These are phyloP conservation scores for Xylaria sp. DNA, from an alignment of 2,329 filamentous ascomycete genomes.

Conservation along the genomic window DNA sequence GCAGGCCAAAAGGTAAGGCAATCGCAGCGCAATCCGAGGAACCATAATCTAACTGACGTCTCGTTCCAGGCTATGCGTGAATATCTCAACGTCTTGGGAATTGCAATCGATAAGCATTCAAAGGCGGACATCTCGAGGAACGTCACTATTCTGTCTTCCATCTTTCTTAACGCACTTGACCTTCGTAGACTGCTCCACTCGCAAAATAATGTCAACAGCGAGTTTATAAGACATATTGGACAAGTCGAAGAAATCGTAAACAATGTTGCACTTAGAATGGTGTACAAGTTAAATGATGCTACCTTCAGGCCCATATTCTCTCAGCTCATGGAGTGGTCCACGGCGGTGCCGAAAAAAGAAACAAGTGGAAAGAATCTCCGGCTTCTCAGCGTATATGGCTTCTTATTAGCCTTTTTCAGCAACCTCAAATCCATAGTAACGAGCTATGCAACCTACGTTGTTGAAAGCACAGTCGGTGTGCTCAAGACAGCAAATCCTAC, in stretches of 20 bases:
- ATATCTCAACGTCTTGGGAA: conserved; percentile 74
- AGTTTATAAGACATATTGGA: conserved; percentile 60
- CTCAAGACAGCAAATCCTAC: conserved; percentile 61
- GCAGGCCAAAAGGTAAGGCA: conserved; percentile 70
- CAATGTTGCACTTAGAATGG: conserved; percentile 83
- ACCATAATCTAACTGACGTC: conserved; percentile 47
- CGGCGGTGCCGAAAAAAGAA: conserved; percentile 71
- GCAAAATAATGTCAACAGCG: conserved; percentile 57
- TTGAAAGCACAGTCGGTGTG: conserved; percentile 77
- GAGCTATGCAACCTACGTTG: conserved; percentile 85
- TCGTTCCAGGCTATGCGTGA: conserved; percentile 71
- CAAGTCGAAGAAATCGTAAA: conserved; percentile 74
- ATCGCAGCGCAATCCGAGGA: background rate
- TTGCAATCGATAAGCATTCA: conserved; percentile 78
- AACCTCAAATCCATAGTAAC: conserved; percentile 95
- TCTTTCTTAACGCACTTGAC: conserved; percentile 71
- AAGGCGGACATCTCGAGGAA: conserved; percentile 85
- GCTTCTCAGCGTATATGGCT: conserved; percentile 82
- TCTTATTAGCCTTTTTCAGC: conserved; percentile 82
- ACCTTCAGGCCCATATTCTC: conserved; percentile 93
- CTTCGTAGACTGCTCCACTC: conserved; percentile 68
- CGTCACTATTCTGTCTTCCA: conserved; percentile 72
- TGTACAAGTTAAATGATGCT: conserved; percentile 95
- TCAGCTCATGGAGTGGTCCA: conserved; percentile 84
- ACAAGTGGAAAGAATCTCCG: conserved; percentile 67